Conservation (phyloP, 352 stramenopile genomes). For the Thalassiosira livingstoniorum region DNA sequence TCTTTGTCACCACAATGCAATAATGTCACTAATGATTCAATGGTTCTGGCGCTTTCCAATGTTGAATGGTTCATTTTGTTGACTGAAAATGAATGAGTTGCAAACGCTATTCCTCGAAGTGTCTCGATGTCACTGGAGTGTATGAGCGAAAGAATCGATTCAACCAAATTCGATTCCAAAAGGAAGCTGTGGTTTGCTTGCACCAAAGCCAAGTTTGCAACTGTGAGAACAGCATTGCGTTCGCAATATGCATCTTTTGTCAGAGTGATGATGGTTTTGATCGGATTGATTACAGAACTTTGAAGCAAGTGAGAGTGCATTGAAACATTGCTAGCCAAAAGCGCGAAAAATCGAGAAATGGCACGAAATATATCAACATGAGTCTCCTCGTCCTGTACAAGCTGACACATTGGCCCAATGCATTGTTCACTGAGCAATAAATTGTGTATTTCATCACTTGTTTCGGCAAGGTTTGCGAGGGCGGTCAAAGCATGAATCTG, state of each 20-base stretch:
- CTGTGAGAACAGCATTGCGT: constrained; percentile 91
- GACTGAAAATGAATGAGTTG: constrained; percentile 90
- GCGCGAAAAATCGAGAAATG: constrained; percentile 91
- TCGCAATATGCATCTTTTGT: constrained; percentile 89
- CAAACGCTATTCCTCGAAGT: constrained; percentile 91
- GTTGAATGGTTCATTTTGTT: constrained; percentile 91
- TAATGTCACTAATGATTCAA: constrained; percentile 89
- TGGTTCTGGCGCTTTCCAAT: constrained; percentile 90
- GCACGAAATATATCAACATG: constrained; percentile 92
- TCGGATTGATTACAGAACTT: constrained; percentile 89
- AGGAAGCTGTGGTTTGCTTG: constrained; percentile 93
- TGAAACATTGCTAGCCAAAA: constrained; percentile 92
- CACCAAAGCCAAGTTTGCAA: constrained; percentile 94
- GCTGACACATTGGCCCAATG: constrained; percentile 90
- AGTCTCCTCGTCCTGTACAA: constrained; percentile 70
- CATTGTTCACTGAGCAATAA: constrained; percentile 93
- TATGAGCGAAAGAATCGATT: constrained; percentile 90
- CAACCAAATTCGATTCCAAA: constrained; percentile 91
- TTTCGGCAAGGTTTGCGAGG: constrained; percentile 95
- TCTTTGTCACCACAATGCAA: constrained; percentile 91
- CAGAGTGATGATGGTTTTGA: constrained; percentile 88
- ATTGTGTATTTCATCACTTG: constrained; percentile 94
- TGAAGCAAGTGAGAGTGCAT: constrained; percentile 91
- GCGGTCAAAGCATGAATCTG: constrained; percentile 93
- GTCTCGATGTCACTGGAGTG: constrained; percentile 92